phyloP scores from a whole-genome alignment of 768 basidiomycete species.

The Saitozyma sp. region DNA sequence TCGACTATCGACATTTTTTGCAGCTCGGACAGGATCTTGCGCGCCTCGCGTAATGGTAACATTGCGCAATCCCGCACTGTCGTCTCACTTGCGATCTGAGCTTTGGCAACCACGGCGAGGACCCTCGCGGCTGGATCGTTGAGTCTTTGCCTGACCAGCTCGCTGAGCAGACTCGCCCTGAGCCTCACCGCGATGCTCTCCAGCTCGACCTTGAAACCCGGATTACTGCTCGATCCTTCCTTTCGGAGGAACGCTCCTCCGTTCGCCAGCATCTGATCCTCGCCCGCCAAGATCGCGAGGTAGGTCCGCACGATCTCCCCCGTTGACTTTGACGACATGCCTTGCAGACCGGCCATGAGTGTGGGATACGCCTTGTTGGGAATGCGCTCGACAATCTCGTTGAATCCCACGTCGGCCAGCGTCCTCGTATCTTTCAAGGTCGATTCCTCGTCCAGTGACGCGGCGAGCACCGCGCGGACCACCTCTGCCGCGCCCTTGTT shows the following conservation, averaged over 20 bases:
- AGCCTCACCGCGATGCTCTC: slow-evolving; percentile 51
- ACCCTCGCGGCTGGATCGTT: slow-evolving; percentile 81
- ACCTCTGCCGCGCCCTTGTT: slow-evolving; percentile 73
- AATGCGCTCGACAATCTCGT: slow-evolving; percentile 33
- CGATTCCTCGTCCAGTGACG: slow-evolving; percentile 54
- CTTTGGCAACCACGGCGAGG: slow-evolving; percentile 71
- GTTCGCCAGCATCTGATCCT: slow-evolving; percentile 26
- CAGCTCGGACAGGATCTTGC: slow-evolving; percentile 74
- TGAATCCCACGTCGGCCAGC: slow-evolving; percentile 16
- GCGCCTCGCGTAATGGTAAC: slow-evolving; percentile 84
- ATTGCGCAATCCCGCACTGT: slow-evolving; percentile 90
- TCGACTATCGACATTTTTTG: slow-evolving; percentile 80
- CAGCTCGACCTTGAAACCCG: slow-evolving; percentile 35
- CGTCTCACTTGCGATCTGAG: slow-evolving; percentile 92
- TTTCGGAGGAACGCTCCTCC: slow-evolving; percentile 29
- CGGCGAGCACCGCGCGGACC: slow-evolving; percentile 68
- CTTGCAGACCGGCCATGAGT: slow-evolving; percentile 24
- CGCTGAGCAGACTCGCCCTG: slow-evolving; percentile 69
- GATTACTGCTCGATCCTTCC: slow-evolving; percentile 14
- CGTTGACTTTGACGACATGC: slow-evolving; percentile 15
- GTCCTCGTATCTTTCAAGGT: slow-evolving; percentile 29
- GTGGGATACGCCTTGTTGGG: slow-evolving; percentile 18
- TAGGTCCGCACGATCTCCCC: slow-evolving; percentile 32
- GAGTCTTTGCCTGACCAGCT: slow-evolving; percentile 66
- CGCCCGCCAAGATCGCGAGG: slow-evolving; percentile 33